These are phyloP conservation scores for Orbilia oligospora DNA, from an alignment of 2,329 filamentous ascomycete genomes.

Conservation along the genomic window DNA sequence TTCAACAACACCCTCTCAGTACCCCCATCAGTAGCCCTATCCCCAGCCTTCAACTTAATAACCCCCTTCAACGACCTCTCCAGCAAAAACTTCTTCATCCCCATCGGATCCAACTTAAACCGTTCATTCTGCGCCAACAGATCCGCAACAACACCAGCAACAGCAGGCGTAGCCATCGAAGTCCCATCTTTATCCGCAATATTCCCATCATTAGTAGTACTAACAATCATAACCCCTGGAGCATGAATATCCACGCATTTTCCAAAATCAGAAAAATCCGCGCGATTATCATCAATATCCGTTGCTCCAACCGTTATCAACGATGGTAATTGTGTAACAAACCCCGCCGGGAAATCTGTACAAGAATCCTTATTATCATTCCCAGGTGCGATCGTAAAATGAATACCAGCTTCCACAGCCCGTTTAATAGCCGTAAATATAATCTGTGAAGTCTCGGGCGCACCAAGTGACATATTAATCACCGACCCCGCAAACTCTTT, in stretches of 20 bases:
- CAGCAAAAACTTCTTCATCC: conserved; percentile 60
- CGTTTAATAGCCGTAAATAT: conserved; percentile 71
- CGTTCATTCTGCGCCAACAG: conserved; percentile 50
- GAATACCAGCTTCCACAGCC: conserved; percentile 68
- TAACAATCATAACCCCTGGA: conserved; percentile 72
- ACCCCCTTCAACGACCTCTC: conserved; percentile 15
- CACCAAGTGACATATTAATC: conserved; percentile 73
- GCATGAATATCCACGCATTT: conserved; percentile 73
- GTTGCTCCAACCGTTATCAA: conserved; percentile 68
- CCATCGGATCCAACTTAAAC: conserved; percentile 59
- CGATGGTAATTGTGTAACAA: conserved; percentile 66
- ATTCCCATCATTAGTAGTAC: conserved; percentile 70
- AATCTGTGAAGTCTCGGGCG: conserved; percentile 67
- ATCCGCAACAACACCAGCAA: conserved; percentile 63
- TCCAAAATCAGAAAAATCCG: conserved; percentile 69
- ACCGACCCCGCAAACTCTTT: conserved; percentile 66
- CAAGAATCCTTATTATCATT: conserved; percentile 65
- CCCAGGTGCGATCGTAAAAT: conserved; percentile 68
- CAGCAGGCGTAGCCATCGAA: conserved; percentile 70
- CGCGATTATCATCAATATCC: conserved; percentile 65
- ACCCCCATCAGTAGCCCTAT: conserved; percentile 15
- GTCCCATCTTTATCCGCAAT: conserved; percentile 71
- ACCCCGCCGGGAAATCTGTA: conserved; percentile 66
- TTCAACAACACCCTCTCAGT: conserved; percentile 11
- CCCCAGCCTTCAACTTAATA: conserved; percentile 23